Percentiles rank a stretch among this genome's conserved stretches.
phyloP scores from a whole-genome alignment of 768 basidiomycete species.

The Tricholoma terreum region DNA sequence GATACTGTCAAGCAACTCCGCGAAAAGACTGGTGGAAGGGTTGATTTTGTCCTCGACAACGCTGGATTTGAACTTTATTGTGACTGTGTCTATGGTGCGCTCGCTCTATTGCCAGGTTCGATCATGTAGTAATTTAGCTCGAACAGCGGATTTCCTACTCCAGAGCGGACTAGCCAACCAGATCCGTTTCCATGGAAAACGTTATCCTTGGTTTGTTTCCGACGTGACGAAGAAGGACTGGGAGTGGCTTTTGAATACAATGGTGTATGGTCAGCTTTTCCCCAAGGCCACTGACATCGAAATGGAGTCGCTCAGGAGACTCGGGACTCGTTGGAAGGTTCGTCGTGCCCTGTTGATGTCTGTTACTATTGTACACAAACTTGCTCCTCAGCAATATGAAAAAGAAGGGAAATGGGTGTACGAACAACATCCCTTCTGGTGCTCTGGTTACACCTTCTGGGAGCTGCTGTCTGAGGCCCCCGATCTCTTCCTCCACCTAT shows the following conservation, averaged over 20 bases:
- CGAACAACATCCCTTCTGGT: constrained; percentile 94
- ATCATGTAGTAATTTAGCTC: constrained; percentile 2
- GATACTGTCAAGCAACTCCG: constrained; percentile 67
- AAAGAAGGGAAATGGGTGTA: constrained; percentile 92
- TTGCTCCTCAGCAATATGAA: constrained; percentile 69
- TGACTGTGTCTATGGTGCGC: constrained; percentile 78
- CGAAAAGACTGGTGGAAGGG: constrained; percentile 66
- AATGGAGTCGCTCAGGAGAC: constrained; percentile 71
- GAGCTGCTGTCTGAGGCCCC: constrained; percentile 80
- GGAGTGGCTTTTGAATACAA: constrained; percentile 85
- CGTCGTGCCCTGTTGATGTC: background rate
- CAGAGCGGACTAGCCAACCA: constrained; percentile 84
- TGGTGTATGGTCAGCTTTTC: constrained; percentile 93
- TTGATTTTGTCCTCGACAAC: constrained; percentile 84
- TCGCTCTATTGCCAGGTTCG: background rate
- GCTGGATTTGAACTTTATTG: constrained; percentile 89
- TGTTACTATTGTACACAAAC: background rate
- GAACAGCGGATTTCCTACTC: constrained; percentile 83
- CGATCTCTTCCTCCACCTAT: constrained; percentile 89
- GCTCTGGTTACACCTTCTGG: constrained; percentile 96
- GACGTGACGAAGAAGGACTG: constrained; percentile 93
- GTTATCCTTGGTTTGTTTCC: constrained; percentile 92
- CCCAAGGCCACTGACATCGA: constrained; percentile 77
- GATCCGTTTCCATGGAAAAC: constrained; percentile 93
- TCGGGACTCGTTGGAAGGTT: constrained; percentile 91